These are phyloP conservation scores for Lepidopterella palustris DNA, from an alignment of 495 filamentous ascomycete genomes.

Conservation along the genomic window DNA sequence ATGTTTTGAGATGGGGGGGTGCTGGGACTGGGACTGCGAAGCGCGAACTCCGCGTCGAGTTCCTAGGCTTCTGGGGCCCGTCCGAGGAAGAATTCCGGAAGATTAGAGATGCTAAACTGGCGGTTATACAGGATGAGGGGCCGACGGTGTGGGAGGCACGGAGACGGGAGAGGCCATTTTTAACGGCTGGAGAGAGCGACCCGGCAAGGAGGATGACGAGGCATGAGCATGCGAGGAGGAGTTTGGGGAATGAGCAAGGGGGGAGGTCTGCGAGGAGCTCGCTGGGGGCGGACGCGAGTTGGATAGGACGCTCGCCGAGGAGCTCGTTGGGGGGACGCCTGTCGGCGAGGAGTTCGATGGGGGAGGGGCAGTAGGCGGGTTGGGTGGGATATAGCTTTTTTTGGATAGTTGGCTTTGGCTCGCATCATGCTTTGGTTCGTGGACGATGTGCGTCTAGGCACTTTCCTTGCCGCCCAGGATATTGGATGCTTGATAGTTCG, in stretches of 20 bases:
- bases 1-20: too few relatives aligned
- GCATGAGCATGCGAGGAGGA: not conserved
- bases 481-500: too few relatives aligned
- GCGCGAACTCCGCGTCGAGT: not conserved
- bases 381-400: too few relatives aligned
- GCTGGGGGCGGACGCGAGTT: not conserved
- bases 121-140: not conserved
- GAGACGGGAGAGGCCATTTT: not conserved
- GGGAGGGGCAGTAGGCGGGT: too few relatives aligned
- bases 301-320: slow-evolving; percentile 30
- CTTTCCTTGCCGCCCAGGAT: too few relatives aligned
- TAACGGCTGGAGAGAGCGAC: not conserved
- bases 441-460: too few relatives aligned
- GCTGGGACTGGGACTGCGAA: not conserved
- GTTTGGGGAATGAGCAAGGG: not conserved
- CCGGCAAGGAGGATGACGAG: not conserved
- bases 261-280: not conserved
- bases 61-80: not conserved
- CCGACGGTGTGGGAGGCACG: not conserved
- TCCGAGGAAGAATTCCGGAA: too few relatives aligned
- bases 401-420: too few relatives aligned
- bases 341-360: not conserved
- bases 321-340: slow-evolving; percentile 42
- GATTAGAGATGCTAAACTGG: not conserved
- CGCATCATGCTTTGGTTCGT: too few relatives aligned